Evolutionary conservation across 2,329 filamentous ascomycete species (phyloP), one percentile per base, ranked within the genome.

Genomic region (Aspergillus sp.): DNA sequence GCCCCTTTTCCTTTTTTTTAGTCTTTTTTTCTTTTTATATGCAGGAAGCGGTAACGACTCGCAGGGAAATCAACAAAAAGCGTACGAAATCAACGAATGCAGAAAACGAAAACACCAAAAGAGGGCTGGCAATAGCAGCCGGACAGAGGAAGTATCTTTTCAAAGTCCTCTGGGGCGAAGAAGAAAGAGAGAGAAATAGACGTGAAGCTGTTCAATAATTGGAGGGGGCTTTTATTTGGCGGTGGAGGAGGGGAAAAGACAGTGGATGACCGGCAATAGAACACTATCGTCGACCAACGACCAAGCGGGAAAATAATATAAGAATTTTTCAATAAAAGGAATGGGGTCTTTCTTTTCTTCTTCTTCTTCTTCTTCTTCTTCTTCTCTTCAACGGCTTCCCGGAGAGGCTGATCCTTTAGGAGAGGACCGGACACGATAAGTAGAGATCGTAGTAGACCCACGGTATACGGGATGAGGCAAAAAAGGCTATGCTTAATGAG

Each of bases 401-500:
- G 25, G 25, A 30, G 25, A 30, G 25, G 25, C 10, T 30, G 25
- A 30, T 30, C 25, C 25, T 30, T 30, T 5, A 12, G 12, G 25
- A 30, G 25, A 30, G 25, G 25, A 30, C 10, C 25, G 10, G 9
- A 30, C 25, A 30, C 25, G 25, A 30, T 30, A 12, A 43, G 41
- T 43, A 43, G 41, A 30, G 41, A 43, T 27, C 41, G 41, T 25
- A 38, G 7, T 15, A 43, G 22, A 43, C 37, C 37, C 37, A 44
- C 17, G 17, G 32, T 25, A 20, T n/a, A 13, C 13, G 27, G 15
- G 39, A 20, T 20, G 25, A 33, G 25, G 13, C 13, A 25, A 23
- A 19, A 13, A 23, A 41, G 38, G 38, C 17, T 20, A 20, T 41
- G 25, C 25, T 30, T 30, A 23, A 13, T 41, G 41, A 43, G 41